Conservation (phyloP, 2,329 filamentous ascomycete genomes). For the Diaporthe sp. region DNA sequence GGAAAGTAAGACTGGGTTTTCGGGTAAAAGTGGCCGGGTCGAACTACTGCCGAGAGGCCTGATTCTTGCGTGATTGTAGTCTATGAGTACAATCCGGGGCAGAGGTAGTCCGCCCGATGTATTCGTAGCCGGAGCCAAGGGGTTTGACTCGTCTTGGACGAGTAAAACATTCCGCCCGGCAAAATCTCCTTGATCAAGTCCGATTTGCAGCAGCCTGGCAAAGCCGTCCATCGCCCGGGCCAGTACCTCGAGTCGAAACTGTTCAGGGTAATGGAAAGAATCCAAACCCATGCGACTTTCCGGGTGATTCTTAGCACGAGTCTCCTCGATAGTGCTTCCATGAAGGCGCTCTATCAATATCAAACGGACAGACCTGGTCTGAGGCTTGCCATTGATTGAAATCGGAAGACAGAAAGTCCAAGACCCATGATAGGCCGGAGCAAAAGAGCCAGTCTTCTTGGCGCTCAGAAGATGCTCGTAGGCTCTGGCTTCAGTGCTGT, state of each 20-base stretch:
- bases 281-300: neutral
- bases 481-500: neutral
- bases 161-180: neutral
- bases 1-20: neutral
- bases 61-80: neutral
- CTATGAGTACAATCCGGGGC: neutral
- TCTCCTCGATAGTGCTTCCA: neutral
- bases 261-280: constrained; percentile 14
- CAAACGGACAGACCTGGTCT: neutral
- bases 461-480: neutral
- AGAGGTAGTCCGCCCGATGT: neutral
- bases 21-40: neutral
- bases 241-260: neutral
- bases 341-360: neutral
- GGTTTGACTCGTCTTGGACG: neutral
- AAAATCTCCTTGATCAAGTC: neutral
- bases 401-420: neutral
- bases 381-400: neutral
- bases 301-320: neutral
- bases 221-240: neutral
- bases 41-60: neutral
- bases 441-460: neutral
- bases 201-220: neutral
- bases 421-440: neutral
- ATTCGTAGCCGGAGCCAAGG: neutral